Base-by-base conservation (phyloP, 2,329 filamentous ascomycete species). In the Stagonosporopsis rhizophila region DNA sequence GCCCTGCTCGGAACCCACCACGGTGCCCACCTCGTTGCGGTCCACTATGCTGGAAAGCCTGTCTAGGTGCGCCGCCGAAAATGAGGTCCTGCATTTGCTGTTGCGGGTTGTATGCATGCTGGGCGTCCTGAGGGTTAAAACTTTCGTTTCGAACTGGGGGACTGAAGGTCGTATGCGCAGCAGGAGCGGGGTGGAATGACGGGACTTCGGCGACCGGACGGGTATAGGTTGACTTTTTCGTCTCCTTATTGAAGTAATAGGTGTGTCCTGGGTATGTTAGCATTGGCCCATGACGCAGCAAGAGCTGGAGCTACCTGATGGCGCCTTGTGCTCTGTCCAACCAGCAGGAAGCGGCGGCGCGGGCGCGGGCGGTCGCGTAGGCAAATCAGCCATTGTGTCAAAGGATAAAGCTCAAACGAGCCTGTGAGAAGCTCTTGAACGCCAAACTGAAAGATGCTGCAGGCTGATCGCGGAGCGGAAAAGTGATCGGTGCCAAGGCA, bases 271-370 rank as follows among this genome's bases (percentile, higher is more conserved):
- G 17, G 7, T 34, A 6, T 37, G 55, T 68, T 52, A 70, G 65
- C 49, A 58, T 55, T 23, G 47, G 42, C 23, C 30, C 41, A 60
- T 62, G 57, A 65, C 60, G 64, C 61, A 61, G 52, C 41, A 14
- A 22, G 52, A 61, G 64, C 48, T 55, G 32, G 47, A 61, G 45
- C 53, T 76, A 85, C 86, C 86, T 46, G 89, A 89, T 6, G 92
- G 93, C 48, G 93, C 92, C 77, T 88, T 93, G 78, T 97, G 92
- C 76, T 96, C 91, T n/a, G 90, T 91, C 93, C 93, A 97, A 61
- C 91, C 92, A 39, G 88, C 82, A 25, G 88, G 89, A 0, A 97
- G 81, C 32, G 90, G 86, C 41, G 85, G 81, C 4, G 70, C 62
- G 2, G 65, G 67, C 19, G 69, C 58, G 34, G 78, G 66, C 22